These are phyloP conservation scores for Sporothrix dimorphospora DNA, from an alignment of 2,329 filamentous ascomycete species.

Conservation along the genomic window DNA sequence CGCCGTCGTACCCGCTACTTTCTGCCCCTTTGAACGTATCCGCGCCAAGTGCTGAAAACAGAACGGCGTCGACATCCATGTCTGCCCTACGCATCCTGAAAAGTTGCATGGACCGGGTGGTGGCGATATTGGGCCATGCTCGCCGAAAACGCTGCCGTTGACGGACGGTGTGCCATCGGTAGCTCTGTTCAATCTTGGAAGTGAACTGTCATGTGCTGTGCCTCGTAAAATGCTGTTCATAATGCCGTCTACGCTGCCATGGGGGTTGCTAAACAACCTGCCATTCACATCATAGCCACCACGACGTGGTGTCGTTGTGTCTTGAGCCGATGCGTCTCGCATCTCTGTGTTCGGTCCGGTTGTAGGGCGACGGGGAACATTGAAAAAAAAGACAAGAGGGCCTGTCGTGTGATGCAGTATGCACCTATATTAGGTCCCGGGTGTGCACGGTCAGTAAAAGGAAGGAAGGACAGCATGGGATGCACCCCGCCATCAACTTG, in stretches of 20 bases:
- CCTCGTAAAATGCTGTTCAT: slow-evolving; percentile 2
- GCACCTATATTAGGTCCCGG: neutral
- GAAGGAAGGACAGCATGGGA: neutral
- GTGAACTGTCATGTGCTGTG: neutral
- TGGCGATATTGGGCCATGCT: neutral
- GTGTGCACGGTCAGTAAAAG: neutral
- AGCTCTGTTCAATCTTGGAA: neutral
- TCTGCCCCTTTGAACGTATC: neutral
- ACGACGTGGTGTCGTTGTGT: neutral
- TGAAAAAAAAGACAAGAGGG: neutral
- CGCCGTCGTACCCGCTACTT: neutral
- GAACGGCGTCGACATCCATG: slow-evolving; percentile 3
- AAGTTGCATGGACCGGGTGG: neutral
- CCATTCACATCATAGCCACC: neutral
- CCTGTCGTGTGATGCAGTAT: neutral
- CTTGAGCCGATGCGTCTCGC: slow-evolving; percentile 7
- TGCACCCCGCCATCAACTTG: too few relatives aligned
- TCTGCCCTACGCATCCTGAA: neutral
- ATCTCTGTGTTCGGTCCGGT: slow-evolving; percentile 9
- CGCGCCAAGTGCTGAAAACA: slow-evolving; percentile 10
- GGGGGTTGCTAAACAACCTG: neutral
- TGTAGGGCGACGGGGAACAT: slow-evolving; percentile 22
- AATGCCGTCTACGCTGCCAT: neutral
- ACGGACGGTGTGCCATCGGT: neutral
- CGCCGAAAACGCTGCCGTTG: neutral